These are phyloP conservation scores for sorghum (Sorghum bicolor) DNA, from an alignment of 176 grass and related monocot species.

Conservation along the genomic window DNA sequence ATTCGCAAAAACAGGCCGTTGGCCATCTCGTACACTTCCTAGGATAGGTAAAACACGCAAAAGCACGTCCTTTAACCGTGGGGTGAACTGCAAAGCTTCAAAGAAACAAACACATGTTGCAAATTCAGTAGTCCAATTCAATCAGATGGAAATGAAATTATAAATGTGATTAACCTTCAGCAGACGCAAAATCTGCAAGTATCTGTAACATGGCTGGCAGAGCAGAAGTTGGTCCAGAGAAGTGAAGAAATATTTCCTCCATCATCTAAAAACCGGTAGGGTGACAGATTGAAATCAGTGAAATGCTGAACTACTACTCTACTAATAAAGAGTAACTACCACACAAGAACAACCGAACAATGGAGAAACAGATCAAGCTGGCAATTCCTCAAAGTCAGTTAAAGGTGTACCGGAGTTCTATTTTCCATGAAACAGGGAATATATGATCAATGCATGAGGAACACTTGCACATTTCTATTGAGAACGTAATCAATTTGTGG, in stretches of 20 bases:
- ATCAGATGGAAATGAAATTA: conserved; percentile 32
- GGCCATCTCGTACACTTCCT: conserved; percentile 80
- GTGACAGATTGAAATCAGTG: not conserved
- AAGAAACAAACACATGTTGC: conserved; percentile 41
- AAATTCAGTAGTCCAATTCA: conserved; percentile 50
- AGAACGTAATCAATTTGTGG: not conserved
- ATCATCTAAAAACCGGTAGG: conserved; percentile 59
- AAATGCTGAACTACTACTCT: not conserved
- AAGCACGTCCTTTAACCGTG: conserved; percentile 89
- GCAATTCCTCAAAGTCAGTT: not conserved
- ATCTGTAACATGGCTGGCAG: conserved; percentile 95
- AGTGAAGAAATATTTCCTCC: conserved; percentile 95
- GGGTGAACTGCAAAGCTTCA: conserved; percentile 96
- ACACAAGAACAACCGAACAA: conserved; percentile 3
- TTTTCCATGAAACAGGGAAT: not conserved
- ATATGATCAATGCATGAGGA: not conserved
- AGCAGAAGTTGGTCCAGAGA: conserved; percentile 88
- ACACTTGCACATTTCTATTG: not conserved
- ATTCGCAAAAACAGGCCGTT: conserved; percentile 91
- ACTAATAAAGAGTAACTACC: not conserved
- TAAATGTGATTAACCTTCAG: conserved; percentile 68
- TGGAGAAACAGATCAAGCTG: conserved; percentile 2
- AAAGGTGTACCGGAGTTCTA: not conserved
- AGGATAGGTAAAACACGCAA: conserved; percentile 92
- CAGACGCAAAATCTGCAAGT: conserved; percentile 84